phyloP scores from a whole-genome alignment of 2,329 filamentous ascomycete species.

The Ophiostoma piceae region DNA sequence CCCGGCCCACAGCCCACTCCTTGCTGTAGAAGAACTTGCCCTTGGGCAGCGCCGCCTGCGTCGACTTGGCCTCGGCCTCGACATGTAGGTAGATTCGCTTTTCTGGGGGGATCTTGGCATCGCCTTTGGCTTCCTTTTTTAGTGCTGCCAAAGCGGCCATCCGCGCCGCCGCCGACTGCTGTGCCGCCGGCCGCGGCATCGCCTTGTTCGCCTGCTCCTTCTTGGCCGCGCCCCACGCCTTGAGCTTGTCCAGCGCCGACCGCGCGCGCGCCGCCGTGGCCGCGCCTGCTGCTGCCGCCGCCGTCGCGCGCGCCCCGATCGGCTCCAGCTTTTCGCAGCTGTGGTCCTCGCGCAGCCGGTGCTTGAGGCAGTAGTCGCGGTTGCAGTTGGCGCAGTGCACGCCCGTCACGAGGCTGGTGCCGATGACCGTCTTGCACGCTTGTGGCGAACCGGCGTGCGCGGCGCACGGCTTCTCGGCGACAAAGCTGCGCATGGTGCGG shows the following conservation, averaged over 20 bases:
- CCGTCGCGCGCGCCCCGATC: slow-evolving; percentile 42
- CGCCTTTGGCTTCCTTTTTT: slow-evolving; percentile 85
- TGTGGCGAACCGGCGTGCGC: slow-evolving; percentile 37
- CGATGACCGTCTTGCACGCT: slow-evolving; percentile 64
- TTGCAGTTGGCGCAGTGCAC: slow-evolving; percentile 69
- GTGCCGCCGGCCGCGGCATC: slow-evolving; percentile 54
- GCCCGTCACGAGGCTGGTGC: slow-evolving; percentile 61
- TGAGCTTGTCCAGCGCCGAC: slow-evolving; percentile 70
- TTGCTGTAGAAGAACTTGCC: slow-evolving; percentile 74
- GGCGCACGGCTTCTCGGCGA: slow-evolving; percentile 63
- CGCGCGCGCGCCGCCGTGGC: slow-evolving; percentile 60
- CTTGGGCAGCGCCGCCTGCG: slow-evolving; percentile 74
- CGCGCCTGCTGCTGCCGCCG: slow-evolving; percentile 34
- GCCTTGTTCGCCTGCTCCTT: slow-evolving; percentile 55
- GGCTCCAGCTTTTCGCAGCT: slow-evolving; percentile 71
- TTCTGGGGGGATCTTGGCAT: slow-evolving; percentile 70
- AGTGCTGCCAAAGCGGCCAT: slow-evolving; percentile 67
- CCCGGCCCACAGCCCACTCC: slow-evolving; percentile 84
- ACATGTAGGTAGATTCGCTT: slow-evolving; percentile 89
- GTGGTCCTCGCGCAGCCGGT: slow-evolving; percentile 74
- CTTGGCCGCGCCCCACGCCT: slow-evolving; percentile 74
- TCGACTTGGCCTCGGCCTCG: slow-evolving; percentile 82
- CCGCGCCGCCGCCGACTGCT: slow-evolving; percentile 53
- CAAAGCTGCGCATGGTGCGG: slow-evolving; percentile 49
- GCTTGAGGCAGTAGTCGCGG: slow-evolving; percentile 70